Conservation (phyloP, 1,284 basidiomycete genomes). For the Golubevia pallescens region DNA sequence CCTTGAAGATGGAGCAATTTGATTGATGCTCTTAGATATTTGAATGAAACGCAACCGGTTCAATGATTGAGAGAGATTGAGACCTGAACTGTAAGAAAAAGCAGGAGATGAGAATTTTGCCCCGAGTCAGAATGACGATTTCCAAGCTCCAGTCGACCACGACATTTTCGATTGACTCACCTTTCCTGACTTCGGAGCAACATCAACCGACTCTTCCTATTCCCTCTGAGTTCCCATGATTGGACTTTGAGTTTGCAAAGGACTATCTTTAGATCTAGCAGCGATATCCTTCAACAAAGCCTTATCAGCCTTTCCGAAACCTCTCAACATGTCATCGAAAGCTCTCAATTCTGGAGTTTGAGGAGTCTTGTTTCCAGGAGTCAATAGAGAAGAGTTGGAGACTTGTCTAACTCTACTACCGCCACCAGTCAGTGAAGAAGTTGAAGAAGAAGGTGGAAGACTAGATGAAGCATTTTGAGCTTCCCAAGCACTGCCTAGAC, state of each 20-base stretch:
- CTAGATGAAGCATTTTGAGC: background rate
- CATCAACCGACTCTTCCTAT: background rate
- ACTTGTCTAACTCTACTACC: too few relatives aligned
- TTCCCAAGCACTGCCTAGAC: too few relatives aligned
- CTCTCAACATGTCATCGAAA: background rate
- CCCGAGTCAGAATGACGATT: too few relatives aligned
- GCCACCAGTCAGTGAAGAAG: background rate
- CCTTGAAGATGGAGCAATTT: too few relatives aligned
- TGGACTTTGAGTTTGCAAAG: background rate
- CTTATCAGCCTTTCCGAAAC: background rate
- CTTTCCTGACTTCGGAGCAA: constrained; percentile 5
- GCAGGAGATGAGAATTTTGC: too few relatives aligned
- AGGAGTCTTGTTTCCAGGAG: background rate
- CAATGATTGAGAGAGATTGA: too few relatives aligned
- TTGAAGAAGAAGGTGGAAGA: background rate
- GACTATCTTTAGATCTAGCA: background rate
- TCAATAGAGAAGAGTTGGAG: background rate
- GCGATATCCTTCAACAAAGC: background rate
- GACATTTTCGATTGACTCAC: constrained; percentile 23
- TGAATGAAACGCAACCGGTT: too few relatives aligned
- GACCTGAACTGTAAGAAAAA: too few relatives aligned
- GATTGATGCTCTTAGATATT: too few relatives aligned
- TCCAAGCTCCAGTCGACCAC: constrained; percentile 27
- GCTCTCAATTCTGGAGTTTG: background rate
- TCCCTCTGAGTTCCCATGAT: background rate